These are phyloP conservation scores for Populus hybrid DNA, from an alignment of 441 rosid genomes.

Conservation along the genomic window DNA sequence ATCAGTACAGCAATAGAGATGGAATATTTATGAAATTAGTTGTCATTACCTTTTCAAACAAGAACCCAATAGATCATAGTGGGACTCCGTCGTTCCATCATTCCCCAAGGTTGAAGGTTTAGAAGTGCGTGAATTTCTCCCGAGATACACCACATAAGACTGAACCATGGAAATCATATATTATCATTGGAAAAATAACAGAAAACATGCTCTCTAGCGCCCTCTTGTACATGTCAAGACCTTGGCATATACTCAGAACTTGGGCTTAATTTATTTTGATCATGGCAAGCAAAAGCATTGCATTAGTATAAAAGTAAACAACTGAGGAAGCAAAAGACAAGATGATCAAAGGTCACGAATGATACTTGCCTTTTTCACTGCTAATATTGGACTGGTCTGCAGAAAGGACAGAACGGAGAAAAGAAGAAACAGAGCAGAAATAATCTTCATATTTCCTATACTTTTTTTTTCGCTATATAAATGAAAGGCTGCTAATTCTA, in stretches of 20 bases:
- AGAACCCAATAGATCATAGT: conserved; percentile 40
- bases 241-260: too few species aligned
- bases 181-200: background rate
- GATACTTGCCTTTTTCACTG: conserved; percentile 12
- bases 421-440: background rate
- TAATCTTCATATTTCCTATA: background rate
- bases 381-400: background rate
- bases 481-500: too few species aligned
- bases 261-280: too few species aligned
- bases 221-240: too few species aligned
- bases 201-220: background rate
- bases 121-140: conserved; percentile 40
- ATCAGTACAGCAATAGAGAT: background rate
- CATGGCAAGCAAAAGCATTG: too few species aligned
- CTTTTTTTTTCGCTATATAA: too few species aligned
- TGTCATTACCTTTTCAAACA: conserved; percentile 37
- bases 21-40: background rate
- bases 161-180: conserved; percentile 1
- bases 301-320: background rate
- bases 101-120: conserved; percentile 25
- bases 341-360: background rate
- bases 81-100: conserved; percentile 25
- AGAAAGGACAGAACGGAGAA: conserved; percentile 1
- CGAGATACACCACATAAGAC: conserved; percentile 63
- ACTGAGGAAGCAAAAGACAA: background rate